These are phyloP conservation scores for Prunus armeniaca DNA, from an alignment of 306 rosid species.

Conservation along the genomic window DNA sequence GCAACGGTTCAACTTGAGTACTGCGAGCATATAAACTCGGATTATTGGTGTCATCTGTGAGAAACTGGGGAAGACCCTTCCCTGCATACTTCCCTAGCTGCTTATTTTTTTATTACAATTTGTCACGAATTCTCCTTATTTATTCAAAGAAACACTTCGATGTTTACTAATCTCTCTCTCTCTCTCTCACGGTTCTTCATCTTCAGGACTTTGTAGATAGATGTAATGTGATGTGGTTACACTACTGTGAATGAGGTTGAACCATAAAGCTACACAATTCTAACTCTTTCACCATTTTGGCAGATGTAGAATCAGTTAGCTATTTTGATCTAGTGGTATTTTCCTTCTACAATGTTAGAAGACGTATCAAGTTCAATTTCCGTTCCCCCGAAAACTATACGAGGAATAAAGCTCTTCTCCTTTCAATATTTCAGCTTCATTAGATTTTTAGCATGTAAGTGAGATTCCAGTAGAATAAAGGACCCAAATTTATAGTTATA, in stretches of 20 bases:
- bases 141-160: not conserved
- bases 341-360: too few species aligned
- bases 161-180: not conserved
- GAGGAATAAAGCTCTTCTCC: not conserved
- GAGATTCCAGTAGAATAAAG: not conserved
- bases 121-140: constrained; percentile 2
- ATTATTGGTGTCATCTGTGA: not conserved
- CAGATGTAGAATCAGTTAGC: too few species aligned
- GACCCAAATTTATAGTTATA: not conserved
- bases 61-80: constrained; percentile 3
- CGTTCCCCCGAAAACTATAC: too few species aligned
- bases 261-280: too few species aligned
- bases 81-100: not conserved
- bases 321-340: too few species aligned
- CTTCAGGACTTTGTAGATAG: not conserved
- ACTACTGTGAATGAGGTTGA: not conserved
- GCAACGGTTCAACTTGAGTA: not conserved
- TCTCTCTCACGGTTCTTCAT: too few species aligned
- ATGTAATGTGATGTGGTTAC: not conserved
- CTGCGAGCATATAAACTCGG: not conserved
- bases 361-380: too few species aligned
- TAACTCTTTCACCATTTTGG: too few species aligned
- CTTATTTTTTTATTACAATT: not conserved
- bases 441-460: not conserved
- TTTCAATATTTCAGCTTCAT: not conserved